A percentile compares a stretch with the other conserved stretches of the same genome.
These are phyloP conservation scores for Beauveria brongniartii DNA, from an alignment of 2,329 filamentous ascomycete species.

Conservation along the genomic window DNA sequence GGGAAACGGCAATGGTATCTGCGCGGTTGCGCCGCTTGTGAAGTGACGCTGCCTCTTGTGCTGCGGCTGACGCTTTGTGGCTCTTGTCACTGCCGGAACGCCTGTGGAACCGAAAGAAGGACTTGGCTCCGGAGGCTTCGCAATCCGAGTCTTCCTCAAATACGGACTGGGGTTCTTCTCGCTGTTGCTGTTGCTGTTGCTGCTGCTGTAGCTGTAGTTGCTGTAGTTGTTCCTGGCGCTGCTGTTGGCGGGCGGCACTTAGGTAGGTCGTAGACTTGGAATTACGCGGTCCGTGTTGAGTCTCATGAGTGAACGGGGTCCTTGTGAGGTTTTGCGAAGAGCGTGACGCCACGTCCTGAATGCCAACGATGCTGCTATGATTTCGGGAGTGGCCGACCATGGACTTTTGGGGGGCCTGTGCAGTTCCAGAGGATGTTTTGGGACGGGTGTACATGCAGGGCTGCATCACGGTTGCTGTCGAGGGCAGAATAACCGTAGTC, in stretches of 20 bases:
- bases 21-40: conserved; percentile 13
- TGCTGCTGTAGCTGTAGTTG: conserved; percentile 17
- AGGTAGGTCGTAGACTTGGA: conserved; percentile 23
- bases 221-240: conserved; percentile 17
- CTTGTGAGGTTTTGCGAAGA: conserved; percentile 18
- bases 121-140: conserved; percentile 28
- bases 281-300: conserved; percentile 15
- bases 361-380: conserved; percentile 7
- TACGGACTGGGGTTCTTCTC: conserved; percentile 30
- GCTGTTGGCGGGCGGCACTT: conserved; percentile 13
- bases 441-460: neutral
- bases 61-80: conserved; percentile 12
- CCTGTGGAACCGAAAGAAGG: conserved; percentile 37
- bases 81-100: conserved; percentile 27
- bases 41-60: neutral
- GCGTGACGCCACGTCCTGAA: conserved; percentile 18
- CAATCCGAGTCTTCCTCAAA: conserved; percentile 42
- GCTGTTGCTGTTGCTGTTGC: conserved; percentile 11
- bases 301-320: conserved; percentile 3
- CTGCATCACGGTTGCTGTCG: neutral
- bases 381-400: conserved; percentile 12
- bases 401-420: conserved; percentile 3
- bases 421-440: conserved; percentile 3
- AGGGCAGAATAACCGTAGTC: neutral
- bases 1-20: conserved; percentile 18